Conservation (phyloP, 257 asterid genomes). For the Nyctanthes arbortristis region DNA sequence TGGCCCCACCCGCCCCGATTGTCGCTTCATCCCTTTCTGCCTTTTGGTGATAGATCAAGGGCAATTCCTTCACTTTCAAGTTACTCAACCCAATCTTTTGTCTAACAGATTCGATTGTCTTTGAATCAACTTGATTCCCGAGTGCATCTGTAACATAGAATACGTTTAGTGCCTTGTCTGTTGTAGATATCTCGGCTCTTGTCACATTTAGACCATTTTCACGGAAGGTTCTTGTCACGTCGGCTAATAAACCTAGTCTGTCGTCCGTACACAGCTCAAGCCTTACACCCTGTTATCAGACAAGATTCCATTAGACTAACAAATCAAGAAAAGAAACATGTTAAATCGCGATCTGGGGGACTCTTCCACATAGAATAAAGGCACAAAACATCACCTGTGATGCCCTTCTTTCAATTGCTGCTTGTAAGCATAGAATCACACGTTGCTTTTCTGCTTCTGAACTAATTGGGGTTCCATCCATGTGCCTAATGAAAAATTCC, state of each 20-base stretch:
- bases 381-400: slow-evolving; percentile 48
- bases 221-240: slow-evolving; percentile 79
- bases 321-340: not conserved
- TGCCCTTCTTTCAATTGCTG: slow-evolving; percentile 78
- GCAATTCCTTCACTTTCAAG: slow-evolving; percentile 77
- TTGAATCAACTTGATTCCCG: slow-evolving; percentile 61
- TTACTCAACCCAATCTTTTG: slow-evolving; percentile 57
- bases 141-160: slow-evolving; percentile 78
- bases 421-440: slow-evolving; percentile 70
- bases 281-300: slow-evolving; percentile 71
- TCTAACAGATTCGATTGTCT: slow-evolving; percentile 63
- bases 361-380: slow-evolving; percentile 11
- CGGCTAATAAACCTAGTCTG: slow-evolving; percentile 67
- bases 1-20: slow-evolving; percentile 61
- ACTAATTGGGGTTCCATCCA: slow-evolving; percentile 76
- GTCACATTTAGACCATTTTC: slow-evolving; percentile 84
- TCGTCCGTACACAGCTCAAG: slow-evolving; percentile 73
- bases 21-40: slow-evolving; percentile 40
- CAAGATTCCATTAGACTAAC: not conserved
- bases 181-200: slow-evolving; percentile 82
- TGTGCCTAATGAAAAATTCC: slow-evolving; percentile 86
- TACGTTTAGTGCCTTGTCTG: slow-evolving; percentile 51
- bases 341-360: not conserved
- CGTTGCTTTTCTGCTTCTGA: slow-evolving; percentile 85
- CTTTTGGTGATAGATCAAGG: slow-evolving; percentile 47